Evolutionary conservation across 352 stramenopile species (phyloP).

Genomic region (Phytophthora fragariaefolia): DNA sequence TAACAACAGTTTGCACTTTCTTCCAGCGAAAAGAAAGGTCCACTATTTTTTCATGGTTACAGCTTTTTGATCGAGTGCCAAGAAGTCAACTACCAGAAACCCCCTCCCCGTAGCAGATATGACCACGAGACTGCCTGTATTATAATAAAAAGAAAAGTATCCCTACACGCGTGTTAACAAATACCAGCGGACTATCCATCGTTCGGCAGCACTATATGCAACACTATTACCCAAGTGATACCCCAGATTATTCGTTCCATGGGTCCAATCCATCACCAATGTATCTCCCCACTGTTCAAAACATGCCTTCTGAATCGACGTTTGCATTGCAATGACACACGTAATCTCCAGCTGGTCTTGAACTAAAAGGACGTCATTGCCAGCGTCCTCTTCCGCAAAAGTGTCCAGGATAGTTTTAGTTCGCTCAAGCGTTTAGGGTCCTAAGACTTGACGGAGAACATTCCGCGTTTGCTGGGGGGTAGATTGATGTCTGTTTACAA

Average conservation of each 20-base stretch:
- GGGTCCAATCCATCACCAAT: not conserved
- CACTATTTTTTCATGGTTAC: not conserved
- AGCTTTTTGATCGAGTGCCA: not conserved
- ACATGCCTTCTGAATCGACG: not conserved
- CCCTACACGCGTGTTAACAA: too few relatives aligned
- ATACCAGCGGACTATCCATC: too few relatives aligned
- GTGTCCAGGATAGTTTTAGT: not conserved
- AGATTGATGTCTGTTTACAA: not conserved
- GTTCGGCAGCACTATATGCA: too few relatives aligned
- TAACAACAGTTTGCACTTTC: not conserved
- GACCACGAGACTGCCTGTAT: not conserved
- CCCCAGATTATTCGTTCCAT: not conserved
- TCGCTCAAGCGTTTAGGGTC: not conserved
- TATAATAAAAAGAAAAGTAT: not conserved
- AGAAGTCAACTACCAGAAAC: not conserved
- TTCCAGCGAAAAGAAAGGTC: conserved; percentile 4
- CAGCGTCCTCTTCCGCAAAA: not conserved
- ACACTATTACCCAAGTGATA: not conserved
- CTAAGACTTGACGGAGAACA: not conserved
- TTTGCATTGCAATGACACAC: not conserved
- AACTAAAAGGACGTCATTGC: not conserved
- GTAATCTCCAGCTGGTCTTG: not conserved
- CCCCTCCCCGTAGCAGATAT: not conserved
- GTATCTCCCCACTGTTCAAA: not conserved
- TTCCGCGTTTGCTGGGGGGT: not conserved